Evolutionary conservation across 805 yeast genomes (phyloP).

Genomic region (Saccharomycopsis capsularis): DNA sequence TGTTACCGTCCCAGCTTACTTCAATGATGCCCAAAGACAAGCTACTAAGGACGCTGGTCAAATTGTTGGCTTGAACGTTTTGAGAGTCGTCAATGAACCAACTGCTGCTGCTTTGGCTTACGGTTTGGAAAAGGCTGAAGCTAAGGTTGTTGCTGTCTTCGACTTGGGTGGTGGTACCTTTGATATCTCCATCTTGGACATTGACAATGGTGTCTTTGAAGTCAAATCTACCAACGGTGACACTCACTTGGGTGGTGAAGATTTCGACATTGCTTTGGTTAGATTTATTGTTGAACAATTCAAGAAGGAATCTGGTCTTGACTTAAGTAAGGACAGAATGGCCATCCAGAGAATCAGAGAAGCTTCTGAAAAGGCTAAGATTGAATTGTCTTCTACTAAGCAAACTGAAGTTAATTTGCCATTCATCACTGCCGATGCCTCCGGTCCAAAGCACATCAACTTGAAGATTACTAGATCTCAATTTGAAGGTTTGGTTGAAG

Average conservation of each 20-base stretch:
- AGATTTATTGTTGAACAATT: constrained; percentile 76
- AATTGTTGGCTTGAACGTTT: constrained; percentile 87
- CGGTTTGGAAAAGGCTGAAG: constrained; percentile 77
- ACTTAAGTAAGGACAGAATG: constrained; percentile 58
- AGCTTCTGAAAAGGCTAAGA: constrained; percentile 87
- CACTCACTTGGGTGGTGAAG: constrained; percentile 91
- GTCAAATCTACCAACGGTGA: constrained; percentile 97
- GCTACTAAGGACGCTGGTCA: constrained; percentile 97
- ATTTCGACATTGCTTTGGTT: constrained; percentile 80
- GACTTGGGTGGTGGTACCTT: constrained; percentile 99
- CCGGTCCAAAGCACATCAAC: constrained; percentile 75
- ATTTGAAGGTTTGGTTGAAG: constrained; percentile 59
- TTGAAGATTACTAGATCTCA: constrained; percentile 60
- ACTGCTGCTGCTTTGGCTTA: constrained; percentile 93
- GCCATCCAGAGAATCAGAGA: constrained; percentile 83
- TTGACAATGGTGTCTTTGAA: constrained; percentile 96
- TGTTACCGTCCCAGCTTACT: constrained; percentile 85
- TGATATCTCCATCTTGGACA: constrained; percentile 93
- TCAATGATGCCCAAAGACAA: constrained; percentile 88
- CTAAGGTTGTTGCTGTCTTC: constrained; percentile 88
- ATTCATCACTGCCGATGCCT: constrained; percentile 80
- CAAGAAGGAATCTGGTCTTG: constrained; percentile 65
- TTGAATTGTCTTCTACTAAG: constrained; percentile 70
- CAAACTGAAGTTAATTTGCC: constrained; percentile 74
- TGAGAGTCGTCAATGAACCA: constrained; percentile 87